Evolutionary conservation across 768 basidiomycete species (phyloP).

Genomic region (Tricholoma furcatifolium): DNA sequence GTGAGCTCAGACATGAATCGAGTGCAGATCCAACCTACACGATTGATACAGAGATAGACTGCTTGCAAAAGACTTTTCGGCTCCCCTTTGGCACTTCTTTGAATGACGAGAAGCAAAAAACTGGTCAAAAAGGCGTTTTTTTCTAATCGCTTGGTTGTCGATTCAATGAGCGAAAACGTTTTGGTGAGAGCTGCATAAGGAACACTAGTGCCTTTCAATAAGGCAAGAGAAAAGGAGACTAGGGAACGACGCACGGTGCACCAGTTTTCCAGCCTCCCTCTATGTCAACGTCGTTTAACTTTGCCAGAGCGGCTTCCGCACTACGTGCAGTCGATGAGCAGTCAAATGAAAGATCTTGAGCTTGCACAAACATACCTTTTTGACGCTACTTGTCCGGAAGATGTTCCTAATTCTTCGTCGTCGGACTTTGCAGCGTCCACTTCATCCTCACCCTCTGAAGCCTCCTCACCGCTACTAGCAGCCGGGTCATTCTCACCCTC

Average conservation of each 20-base stretch:
- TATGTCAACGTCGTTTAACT: constrained; percentile 69
- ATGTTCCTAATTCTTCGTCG: constrained; percentile 30
- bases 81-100: constrained; percentile 76
- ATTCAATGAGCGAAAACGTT: constrained; percentile 86
- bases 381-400: constrained; percentile 41
- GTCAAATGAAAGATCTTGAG: not conserved
- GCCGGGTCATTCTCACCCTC: constrained; percentile 23
- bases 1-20: constrained; percentile 5
- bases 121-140: constrained; percentile 87
- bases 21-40: constrained; percentile 48
- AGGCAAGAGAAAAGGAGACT: not conserved
- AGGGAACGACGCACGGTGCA: constrained; percentile 61
- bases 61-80: constrained; percentile 77
- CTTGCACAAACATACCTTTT: constrained; percentile 49
- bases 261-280: constrained; percentile 83
- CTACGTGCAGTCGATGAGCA: constrained; percentile 29
- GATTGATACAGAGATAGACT: constrained; percentile 95
- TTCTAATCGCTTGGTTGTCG: constrained; percentile 92
- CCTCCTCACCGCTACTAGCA: constrained; percentile 22
- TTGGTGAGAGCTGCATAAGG: constrained; percentile 93
- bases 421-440: constrained; percentile 27
- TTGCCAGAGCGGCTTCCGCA: constrained; percentile 65
- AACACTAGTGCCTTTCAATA: constrained; percentile 49
- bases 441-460: constrained; percentile 34
- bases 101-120: constrained; percentile 88